Percentiles rank a stretch among this genome's conserved stretches.
phyloP scores from a whole-genome alignment of 768 basidiomycete species.

The Termitomyces sp. region DNA sequence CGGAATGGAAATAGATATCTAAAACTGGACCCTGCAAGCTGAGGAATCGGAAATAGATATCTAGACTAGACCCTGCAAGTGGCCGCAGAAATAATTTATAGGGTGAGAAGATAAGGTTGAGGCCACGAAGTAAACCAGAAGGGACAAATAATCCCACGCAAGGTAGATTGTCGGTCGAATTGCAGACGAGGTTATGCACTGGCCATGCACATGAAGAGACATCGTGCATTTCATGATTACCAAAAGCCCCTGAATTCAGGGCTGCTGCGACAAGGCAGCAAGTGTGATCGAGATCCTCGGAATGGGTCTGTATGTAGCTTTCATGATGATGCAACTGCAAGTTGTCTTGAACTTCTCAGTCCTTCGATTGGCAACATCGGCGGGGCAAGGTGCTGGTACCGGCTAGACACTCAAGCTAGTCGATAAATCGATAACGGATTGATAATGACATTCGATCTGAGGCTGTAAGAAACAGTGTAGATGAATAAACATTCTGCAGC shows the following conservation, averaged over 20 bases:
- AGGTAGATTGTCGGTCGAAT: constrained; percentile 19
- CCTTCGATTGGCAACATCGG: neutral
- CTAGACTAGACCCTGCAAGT: constrained; percentile 2
- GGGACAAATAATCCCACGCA: constrained; percentile 22
- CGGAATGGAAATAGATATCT: constrained; percentile 30
- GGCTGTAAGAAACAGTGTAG: neutral
- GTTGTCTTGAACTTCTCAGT: neutral
- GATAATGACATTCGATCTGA: neutral
- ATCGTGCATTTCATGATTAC: constrained; percentile 24
- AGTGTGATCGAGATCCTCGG: constrained; percentile 27
- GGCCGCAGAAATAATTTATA: constrained; percentile 6
- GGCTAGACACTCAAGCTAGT: neutral
- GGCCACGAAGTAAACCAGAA: constrained; percentile 20
- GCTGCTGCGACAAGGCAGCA: neutral
- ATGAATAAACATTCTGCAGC: no score
- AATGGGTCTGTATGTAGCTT: neutral
- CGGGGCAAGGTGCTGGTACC: neutral
- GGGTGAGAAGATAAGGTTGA: constrained; percentile 16
- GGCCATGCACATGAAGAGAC: constrained; percentile 20
- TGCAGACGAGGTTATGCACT: constrained; percentile 20
- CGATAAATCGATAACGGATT: no score
- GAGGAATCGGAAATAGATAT: constrained; percentile 32
- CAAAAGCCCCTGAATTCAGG: neutral
- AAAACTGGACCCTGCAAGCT: constrained; percentile 3
- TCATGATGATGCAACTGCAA: neutral